A percentile compares a stretch with the other conserved stretches of the same genome.
Evolutionary conservation across 176 grass and related monocot genomes (phyloP).

Genomic region (Thalia dealbata): DNA sequence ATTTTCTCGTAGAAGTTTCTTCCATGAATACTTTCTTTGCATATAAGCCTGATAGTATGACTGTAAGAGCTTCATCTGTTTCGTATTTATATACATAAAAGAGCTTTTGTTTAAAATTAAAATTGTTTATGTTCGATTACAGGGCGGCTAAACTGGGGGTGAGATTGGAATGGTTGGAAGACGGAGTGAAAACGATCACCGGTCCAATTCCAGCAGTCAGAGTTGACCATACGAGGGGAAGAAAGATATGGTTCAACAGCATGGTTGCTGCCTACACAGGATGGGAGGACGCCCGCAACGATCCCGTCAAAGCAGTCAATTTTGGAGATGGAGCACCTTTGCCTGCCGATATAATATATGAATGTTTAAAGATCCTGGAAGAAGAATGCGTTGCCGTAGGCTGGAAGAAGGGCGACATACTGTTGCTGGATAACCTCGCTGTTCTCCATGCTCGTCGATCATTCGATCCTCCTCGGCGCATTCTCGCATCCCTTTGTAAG

Average conservation of each 20-base stretch:
- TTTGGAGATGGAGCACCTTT: constrained; percentile 60
- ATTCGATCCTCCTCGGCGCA: constrained; percentile 62
- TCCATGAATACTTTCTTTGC: neutral
- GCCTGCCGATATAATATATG: constrained; percentile 46
- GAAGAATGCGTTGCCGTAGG: constrained; percentile 55
- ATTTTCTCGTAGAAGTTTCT: neutral
- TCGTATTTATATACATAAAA: neutral
- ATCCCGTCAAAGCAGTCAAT: constrained; percentile 73
- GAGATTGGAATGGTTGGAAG: constrained; percentile 69
- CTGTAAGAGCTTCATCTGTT: neutral
- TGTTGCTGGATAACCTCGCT: constrained; percentile 76
- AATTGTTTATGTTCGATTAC: neutral
- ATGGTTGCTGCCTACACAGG: constrained; percentile 93
- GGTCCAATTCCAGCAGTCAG: constrained; percentile 68
- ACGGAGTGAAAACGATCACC: constrained; percentile 73
- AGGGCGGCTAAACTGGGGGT: constrained; percentile 65
- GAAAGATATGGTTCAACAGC: constrained; percentile 96
- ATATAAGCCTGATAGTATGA: neutral
- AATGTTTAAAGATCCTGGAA: constrained; percentile 59
- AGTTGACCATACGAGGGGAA: constrained; percentile 43
- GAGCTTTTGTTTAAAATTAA: neutral
- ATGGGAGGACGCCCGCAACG: constrained; percentile 79
- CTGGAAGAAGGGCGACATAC: constrained; percentile 68
- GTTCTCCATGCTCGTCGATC: constrained; percentile 65
- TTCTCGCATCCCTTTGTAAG: constrained; percentile 92